A percentile compares a stretch with the other conserved stretches of the same genome.
Evolutionary conservation across 2,329 filamentous ascomycete species (phyloP).

Genomic region (Aspergillus floridensis): DNA sequence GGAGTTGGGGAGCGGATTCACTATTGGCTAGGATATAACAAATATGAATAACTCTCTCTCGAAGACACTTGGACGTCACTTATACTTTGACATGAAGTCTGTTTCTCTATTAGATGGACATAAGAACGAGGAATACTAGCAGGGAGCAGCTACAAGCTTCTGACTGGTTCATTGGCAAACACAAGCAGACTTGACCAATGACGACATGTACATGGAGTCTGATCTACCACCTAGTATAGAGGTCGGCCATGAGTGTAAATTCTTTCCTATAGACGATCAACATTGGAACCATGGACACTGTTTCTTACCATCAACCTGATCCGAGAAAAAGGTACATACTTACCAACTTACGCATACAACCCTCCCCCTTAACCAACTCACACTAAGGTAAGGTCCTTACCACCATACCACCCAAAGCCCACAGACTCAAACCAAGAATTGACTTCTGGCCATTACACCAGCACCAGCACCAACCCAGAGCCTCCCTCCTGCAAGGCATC

Average conservation of each 20-base stretch:
- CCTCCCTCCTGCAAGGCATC: not conserved
- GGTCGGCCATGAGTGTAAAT: not conserved
- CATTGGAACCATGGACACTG: no score
- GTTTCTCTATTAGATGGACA: no score
- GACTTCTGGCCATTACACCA: not conserved
- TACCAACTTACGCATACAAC: no score
- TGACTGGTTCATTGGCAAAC: not conserved
- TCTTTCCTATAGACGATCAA: no score
- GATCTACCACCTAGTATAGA: not conserved
- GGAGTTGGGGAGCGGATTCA: slow-evolving; percentile 1
- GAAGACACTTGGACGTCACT: not conserved
- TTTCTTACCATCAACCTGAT: no score
- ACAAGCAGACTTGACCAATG: not conserved
- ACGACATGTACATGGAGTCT: not conserved
- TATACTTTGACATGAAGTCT: no score
- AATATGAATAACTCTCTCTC: not conserved
- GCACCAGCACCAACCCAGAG: not conserved
- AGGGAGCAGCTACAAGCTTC: not conserved
- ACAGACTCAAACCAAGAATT: not conserved
- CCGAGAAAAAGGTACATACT: no score
- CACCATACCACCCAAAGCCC: not conserved
- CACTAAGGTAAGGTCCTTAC: no score
- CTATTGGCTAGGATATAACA: not conserved
- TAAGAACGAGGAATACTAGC: not conserved
- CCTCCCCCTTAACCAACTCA: no score